Conservation (phyloP, 345 rosid genomes). For the Pugionium dolabratum region DNA sequence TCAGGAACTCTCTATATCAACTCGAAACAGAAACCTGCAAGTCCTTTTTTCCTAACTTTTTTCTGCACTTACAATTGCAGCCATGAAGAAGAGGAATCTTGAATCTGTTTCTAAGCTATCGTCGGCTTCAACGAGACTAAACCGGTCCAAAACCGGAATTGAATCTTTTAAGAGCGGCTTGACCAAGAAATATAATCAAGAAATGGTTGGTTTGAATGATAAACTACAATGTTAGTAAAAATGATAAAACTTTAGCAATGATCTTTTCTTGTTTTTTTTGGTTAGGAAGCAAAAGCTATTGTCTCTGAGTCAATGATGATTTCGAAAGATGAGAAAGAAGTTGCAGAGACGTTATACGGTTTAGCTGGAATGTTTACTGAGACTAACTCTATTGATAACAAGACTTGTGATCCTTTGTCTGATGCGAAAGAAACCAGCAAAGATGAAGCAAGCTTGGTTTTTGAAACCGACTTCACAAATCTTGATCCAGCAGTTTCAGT, state of each 20-base stretch:
- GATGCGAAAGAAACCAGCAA: constrained; percentile 29
- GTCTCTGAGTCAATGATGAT: constrained; percentile 54
- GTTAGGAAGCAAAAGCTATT: constrained; percentile 29
- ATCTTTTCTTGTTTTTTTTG: not conserved
- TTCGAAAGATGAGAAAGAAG: constrained; percentile 94
- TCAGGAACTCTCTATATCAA: constrained; percentile 30
- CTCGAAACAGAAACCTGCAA: constrained; percentile 32
- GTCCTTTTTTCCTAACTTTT: constrained; percentile 13
- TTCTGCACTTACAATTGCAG: constrained; percentile 50
- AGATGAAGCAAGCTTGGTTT: constrained; percentile 38
- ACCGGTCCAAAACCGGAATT: constrained; percentile 41
- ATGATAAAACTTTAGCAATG: not conserved
- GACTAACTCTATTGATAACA: constrained; percentile 33
- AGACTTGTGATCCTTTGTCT: constrained; percentile 33
- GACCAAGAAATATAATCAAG: constrained; percentile 48
- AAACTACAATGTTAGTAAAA: not conserved
- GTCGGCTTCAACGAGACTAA: constrained; percentile 55
- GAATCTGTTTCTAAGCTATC: constrained; percentile 56
- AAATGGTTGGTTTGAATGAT: constrained; percentile 48
- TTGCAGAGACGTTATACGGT: constrained; percentile 76
- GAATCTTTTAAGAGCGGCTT: constrained; percentile 46
- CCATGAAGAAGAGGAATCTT: constrained; percentile 74
- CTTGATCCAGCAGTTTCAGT: constrained; percentile 31
- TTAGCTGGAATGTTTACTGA: constrained; percentile 75
- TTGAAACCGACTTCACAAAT: constrained; percentile 32